Evolutionary conservation across 371 early-diverging fungal species (phyloP).

Genomic region (Mortierella sp.): DNA sequence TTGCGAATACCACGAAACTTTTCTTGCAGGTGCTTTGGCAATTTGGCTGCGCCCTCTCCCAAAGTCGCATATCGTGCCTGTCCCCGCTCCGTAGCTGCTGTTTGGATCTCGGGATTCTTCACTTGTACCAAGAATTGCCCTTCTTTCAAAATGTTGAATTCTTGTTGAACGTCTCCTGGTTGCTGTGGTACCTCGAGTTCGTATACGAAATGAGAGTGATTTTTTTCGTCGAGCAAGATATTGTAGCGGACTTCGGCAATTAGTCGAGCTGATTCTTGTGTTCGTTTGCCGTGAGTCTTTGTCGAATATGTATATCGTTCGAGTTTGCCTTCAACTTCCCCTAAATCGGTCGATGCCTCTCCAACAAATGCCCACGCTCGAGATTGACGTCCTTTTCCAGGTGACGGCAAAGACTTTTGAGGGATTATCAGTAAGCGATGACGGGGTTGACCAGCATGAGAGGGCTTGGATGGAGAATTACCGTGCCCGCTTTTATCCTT

Average conservation of each 20-base stretch:
- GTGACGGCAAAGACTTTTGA: conserved; percentile 40
- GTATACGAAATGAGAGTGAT: conserved; percentile 56
- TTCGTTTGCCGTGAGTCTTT: conserved; percentile 59
- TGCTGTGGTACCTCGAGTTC: conserved; percentile 56
- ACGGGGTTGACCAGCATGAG: conserved; percentile 19
- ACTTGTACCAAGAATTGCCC: conserved; percentile 63
- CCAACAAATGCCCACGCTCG: conserved; percentile 63
- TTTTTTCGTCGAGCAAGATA: conserved; percentile 26
- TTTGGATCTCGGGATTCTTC: conserved; percentile 56
- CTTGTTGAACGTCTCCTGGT: conserved; percentile 60
- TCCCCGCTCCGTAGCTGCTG: conserved; percentile 22
- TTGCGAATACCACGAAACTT: conserved; percentile 30
- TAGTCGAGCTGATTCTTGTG: conserved; percentile 52
- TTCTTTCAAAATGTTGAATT: conserved; percentile 61
- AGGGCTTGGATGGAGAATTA: not conserved
- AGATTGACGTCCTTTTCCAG: conserved; percentile 24
- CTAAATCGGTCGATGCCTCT: conserved; percentile 41
- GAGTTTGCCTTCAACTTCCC: conserved; percentile 39
- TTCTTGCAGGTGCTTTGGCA: conserved; percentile 32
- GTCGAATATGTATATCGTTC: conserved; percentile 58
- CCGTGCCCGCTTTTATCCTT: not conserved
- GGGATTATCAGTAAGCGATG: conserved; percentile 58
- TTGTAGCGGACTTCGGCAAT: conserved; percentile 44
- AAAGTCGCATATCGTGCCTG: conserved; percentile 18
- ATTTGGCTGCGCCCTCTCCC: conserved; percentile 17